A percentile compares a stretch with the other conserved stretches of the same genome.
These are phyloP conservation scores for Yamadazyma triangularis DNA, from an alignment of 1,139 yeast species.

Conservation along the genomic window DNA sequence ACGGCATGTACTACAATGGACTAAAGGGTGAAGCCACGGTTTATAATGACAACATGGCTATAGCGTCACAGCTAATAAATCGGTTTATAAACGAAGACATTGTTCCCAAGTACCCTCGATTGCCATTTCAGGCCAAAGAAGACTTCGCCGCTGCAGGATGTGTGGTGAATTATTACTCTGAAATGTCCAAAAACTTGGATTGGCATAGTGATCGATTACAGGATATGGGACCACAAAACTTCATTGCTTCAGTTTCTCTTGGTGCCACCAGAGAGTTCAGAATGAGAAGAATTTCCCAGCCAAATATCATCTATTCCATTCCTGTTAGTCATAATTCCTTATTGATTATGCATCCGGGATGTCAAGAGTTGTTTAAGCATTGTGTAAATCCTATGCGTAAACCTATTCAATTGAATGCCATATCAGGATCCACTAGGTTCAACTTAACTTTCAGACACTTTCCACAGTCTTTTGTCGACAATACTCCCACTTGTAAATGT, in stretches of 20 bases:
- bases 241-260: conserved; percentile 59
- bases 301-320: conserved; percentile 38
- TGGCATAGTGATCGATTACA: conserved; percentile 74
- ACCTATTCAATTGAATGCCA: conserved; percentile 37
- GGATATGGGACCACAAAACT: conserved; percentile 64
- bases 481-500: conserved; percentile 52
- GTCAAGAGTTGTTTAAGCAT: conserved; percentile 70
- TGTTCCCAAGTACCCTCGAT: conserved; percentile 21
- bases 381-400: conserved; percentile 28
- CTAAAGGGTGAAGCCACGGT: conserved; percentile 2
- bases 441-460: conserved; percentile 63
- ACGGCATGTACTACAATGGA: conserved; percentile 13
- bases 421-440: conserved; percentile 47
- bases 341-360: conserved; percentile 69
- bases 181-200: conserved; percentile 49
- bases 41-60: conserved; percentile 20
- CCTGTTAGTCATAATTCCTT: conserved; percentile 64
- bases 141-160: conserved; percentile 52
- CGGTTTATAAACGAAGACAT: conserved; percentile 37
- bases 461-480: conserved; percentile 25
- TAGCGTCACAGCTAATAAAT: conserved; percentile 39
- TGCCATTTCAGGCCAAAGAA: conserved; percentile 17
- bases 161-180: conserved; percentile 52
- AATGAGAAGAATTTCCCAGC: conserved; percentile 34
- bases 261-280: conserved; percentile 69